Conservation (phyloP, 225 moss, liverwort and hornwort genomes). For the Rhytidiadelphus loreus region DNA sequence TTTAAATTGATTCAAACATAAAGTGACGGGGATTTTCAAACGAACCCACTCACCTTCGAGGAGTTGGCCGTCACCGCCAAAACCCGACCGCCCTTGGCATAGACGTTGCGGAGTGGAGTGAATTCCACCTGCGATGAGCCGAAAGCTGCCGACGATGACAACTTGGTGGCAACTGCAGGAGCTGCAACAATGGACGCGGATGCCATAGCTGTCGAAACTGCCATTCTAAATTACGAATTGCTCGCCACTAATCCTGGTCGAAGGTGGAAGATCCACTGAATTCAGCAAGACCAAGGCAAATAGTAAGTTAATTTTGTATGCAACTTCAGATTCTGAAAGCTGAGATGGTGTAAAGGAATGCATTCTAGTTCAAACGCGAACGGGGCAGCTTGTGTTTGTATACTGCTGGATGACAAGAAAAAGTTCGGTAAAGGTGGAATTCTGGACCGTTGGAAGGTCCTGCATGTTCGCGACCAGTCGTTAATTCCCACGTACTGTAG, state of each 20-base stretch:
- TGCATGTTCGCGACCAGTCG: not conserved
- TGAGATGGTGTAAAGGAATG: no score
- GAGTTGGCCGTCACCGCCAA: not conserved
- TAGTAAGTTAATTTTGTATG: no score
- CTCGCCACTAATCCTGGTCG: not conserved
- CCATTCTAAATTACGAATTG: not conserved
- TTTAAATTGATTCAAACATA: no score
- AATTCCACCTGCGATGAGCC: not conserved
- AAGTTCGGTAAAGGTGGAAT: not conserved
- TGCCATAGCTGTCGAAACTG: not conserved
- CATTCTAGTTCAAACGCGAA: accelerated
- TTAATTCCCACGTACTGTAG: not conserved
- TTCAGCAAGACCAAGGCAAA: not conserved
- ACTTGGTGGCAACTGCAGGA: not conserved
- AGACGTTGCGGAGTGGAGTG: conserved; percentile 5
- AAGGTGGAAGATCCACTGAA: not conserved
- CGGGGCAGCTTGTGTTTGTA: not conserved
- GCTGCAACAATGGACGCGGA: conserved; percentile 2
- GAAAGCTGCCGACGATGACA: conserved; percentile 8
- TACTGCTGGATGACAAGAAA: not conserved
- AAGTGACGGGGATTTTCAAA: no score
- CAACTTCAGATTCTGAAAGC: not conserved
- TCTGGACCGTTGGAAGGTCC: not conserved
- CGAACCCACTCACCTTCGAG: not conserved
- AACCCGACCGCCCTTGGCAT: not conserved